Evolutionary conservation across 257 asterid species (phyloP), one percentile per base, ranked within the genome.

Genomic region (Handroanthus guayacan): DNA sequence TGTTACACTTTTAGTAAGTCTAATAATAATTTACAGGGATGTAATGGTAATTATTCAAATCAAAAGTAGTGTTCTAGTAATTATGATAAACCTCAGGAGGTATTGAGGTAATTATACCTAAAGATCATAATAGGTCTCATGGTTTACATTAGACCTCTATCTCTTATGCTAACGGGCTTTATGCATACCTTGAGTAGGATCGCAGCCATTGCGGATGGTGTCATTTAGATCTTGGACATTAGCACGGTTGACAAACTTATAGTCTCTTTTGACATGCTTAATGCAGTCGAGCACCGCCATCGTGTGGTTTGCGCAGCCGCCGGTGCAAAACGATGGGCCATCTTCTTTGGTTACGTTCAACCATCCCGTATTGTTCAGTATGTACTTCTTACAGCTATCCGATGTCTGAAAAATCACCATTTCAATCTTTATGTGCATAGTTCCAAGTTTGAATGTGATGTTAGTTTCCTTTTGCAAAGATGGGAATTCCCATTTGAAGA

Each of bases 301-400:
- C 0, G 88, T 86, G 80, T 89, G 85, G 3, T 73, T 84, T 0
- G 78, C 87, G 43, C 95, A 89, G 11, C 92, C 89, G 1, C 78
- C 79, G 0, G 12, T 16, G 63, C 92, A 89, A 71, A 89, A 87
- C 6, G 36, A 8, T 12, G 55, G 74, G 41, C 88, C 86, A 1
- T 87, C 84, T 1, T 3, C 79, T 0, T 62, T n/a, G 47, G 77
- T 82, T 5, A 89, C 86, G 55, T 89, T 87, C 3, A 89, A 78
- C 91, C 89, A 87, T 18, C 95, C 92, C 10, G 78, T 54, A 36
- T 55, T 5, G 44, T 11, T 61, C 45, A 87, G 70, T 6, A 44
- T 75, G n/a, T 86, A 75, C 11, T 82, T 83, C 0, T 8, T n/a
- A 79, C 95, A 89, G 16, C 14, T 2, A 4, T 1, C 1, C 0